phyloP scores from a whole-genome alignment of 805 yeast genomes.

The Saccharomyces jurei region DNA sequence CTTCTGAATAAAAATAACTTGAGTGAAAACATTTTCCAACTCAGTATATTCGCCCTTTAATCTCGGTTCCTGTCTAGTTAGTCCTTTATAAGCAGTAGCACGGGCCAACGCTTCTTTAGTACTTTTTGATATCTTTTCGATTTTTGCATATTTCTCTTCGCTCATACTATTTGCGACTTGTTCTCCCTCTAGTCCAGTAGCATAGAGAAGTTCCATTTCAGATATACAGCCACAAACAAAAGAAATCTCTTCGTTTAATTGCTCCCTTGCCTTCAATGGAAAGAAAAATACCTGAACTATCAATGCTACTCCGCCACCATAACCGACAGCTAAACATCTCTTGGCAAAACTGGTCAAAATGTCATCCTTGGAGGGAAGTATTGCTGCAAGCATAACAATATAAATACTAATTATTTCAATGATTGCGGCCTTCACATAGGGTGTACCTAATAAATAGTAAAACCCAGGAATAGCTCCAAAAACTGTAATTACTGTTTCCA shows the following conservation, averaged over 20 bases:
- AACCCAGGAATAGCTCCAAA: conserved; percentile 41
- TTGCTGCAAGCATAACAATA: conserved; percentile 40
- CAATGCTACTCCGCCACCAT: conserved; percentile 43
- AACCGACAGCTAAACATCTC: conserved; percentile 42
- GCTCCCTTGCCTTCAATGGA: conserved; percentile 42
- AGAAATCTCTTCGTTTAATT: conserved; percentile 36
- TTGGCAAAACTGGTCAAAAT: conserved; percentile 40
- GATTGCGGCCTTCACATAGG: conserved; percentile 44
- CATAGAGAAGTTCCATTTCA: conserved; percentile 32
- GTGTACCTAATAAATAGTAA: conserved; percentile 38
- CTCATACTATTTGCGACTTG: conserved; percentile 21
- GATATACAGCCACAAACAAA: conserved; percentile 35
- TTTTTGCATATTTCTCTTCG: conserved; percentile 27
- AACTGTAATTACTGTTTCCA: conserved; percentile 36
- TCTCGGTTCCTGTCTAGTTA: conserved; percentile 41
- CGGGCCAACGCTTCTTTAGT: conserved; percentile 34
- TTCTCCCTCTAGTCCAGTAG: conserved; percentile 37
- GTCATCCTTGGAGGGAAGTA: conserved; percentile 34
- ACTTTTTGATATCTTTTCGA: conserved; percentile 28
- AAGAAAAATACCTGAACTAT: conserved; percentile 38
- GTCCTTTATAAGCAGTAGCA: conserved; percentile 35
- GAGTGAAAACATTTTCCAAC: conserved; percentile 34
- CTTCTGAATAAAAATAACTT: conserved; percentile 38
- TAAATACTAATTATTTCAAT: conserved; percentile 41
- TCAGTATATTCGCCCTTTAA: conserved; percentile 39